A percentile compares a stretch with the other conserved stretches of the same genome.
Conservation (phyloP, 1,284 basidiomycete genomes). For the Puccinia polysora region DNA sequence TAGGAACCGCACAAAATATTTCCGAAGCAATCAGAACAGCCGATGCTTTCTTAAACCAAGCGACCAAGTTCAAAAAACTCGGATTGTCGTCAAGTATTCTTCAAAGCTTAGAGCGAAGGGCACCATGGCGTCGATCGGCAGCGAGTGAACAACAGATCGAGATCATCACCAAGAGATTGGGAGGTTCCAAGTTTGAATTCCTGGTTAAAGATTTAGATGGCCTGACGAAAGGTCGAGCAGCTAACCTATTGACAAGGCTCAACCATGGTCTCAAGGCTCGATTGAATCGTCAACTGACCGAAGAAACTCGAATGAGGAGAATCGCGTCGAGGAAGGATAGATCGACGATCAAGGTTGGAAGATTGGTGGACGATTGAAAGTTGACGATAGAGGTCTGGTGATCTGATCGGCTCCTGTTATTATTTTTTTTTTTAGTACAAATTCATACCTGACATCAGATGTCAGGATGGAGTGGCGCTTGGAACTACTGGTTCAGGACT, state of each 20-base stretch:
- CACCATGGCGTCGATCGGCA: slow-evolving; percentile 64
- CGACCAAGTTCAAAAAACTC: slow-evolving; percentile 18
- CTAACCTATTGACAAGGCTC: slow-evolving; percentile 68
- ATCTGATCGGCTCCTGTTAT: too few relatives aligned
- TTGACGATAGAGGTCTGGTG: too few relatives aligned
- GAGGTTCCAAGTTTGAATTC: slow-evolving; percentile 25
- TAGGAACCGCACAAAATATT: slow-evolving; percentile 8
- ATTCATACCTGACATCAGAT: too few relatives aligned
- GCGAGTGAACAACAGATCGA: slow-evolving; percentile 66
- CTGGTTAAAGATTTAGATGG: neutral
- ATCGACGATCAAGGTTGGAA: slow-evolving; percentile 8
- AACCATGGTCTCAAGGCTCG: slow-evolving; percentile 60
- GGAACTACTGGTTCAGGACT: too few relatives aligned
- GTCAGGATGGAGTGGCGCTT: too few relatives aligned
- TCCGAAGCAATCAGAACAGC: slow-evolving; percentile 23
- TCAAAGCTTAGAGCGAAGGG: slow-evolving; percentile 27
- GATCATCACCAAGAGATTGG: slow-evolving; percentile 64
- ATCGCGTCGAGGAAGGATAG: neutral
- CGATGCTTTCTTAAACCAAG: slow-evolving; percentile 17
- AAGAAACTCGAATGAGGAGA: slow-evolving; percentile 7
- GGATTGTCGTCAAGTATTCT: slow-evolving; percentile 11
- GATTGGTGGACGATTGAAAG: neutral
- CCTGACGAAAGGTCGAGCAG: slow-evolving; percentile 71
- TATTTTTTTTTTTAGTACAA: too few relatives aligned
- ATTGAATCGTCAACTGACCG: slow-evolving; percentile 1